Evolutionary conservation across 768 basidiomycete genomes (phyloP), one percentile per base, ranked within the genome.

Genomic region (Tylopilus vinaceipallidus): DNA sequence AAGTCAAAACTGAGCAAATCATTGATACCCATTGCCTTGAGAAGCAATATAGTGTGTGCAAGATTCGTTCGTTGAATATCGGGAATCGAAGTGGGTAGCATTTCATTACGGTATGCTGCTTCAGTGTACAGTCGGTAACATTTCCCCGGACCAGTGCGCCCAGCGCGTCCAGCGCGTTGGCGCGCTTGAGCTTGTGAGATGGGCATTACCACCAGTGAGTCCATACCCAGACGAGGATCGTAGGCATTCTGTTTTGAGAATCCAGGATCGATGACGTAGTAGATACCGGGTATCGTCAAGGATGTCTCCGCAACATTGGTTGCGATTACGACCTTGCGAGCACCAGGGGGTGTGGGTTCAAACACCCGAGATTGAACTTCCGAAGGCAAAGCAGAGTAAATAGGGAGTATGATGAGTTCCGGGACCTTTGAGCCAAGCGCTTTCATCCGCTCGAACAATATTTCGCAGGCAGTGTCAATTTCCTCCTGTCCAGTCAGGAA

Each of bases 241-340:
- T 97, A 99, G 1, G 95, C 95, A 63, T 98, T 98, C 70, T 99
- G 97, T 69, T 99, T 99, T 30, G 93, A 87, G 73, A 99, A 98
- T 12, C 97, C 97, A 2, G 97, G 95, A 64, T 99, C 97, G 54
- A 99, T 86, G 59, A 99, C 95, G 60, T 98, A 99, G 76, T 98
- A 98, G 65, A 99, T 97, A 26, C 95, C 97, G 29, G 94, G 93
- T 61, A 98, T 99, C 8, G 97, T 98, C 65, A 99, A 76, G 72
- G 91, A 94, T 11, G 97, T 98, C 75, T 99, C 97, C 3, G 97
- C 97, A 47, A 98, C 95, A 69, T 98, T 99, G 22, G 97, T 99
- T n/a, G 97, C 95, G 58, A 99, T 91, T 63, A 98, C 94, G 54
- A 95, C 93, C 74, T 99, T 99, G 52, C 97, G 89, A n/a, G 95